phyloP scores from a whole-genome alignment of 768 basidiomycete genomes.

The Kwoniella sp. region DNA sequence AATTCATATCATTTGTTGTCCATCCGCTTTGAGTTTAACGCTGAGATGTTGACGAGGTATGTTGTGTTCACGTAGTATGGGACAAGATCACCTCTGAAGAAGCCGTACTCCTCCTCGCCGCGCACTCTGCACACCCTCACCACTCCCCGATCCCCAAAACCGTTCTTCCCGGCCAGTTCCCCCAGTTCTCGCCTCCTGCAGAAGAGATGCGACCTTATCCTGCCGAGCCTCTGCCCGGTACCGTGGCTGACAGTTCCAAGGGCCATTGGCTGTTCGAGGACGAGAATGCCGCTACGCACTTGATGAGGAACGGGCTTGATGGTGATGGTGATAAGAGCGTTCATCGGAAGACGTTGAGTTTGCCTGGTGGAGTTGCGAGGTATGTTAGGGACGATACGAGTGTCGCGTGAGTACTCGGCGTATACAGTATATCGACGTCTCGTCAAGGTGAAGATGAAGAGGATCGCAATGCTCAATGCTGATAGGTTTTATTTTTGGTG shows the following conservation, averaged over 20 bases:
- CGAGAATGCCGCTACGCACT: conserved; percentile 33
- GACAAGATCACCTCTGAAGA: conserved; percentile 35
- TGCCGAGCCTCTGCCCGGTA: conserved; percentile 11
- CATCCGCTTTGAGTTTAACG: too few species aligned
- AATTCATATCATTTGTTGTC: too few species aligned
- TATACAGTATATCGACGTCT: too few species aligned
- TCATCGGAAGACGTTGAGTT: conserved; percentile 28
- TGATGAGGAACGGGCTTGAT: conserved; percentile 33
- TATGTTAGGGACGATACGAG: conserved; percentile 37
- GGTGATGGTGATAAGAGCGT: conserved; percentile 22
- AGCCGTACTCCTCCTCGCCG: conserved; percentile 27
- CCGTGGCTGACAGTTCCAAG: neutral
- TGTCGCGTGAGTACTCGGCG: conserved; percentile 34
- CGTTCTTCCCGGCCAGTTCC: conserved; percentile 4
- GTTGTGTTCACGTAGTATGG: conserved; percentile 37
- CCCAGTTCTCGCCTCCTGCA: neutral
- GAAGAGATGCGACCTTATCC: conserved; percentile 1
- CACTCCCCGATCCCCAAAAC: conserved; percentile 19
- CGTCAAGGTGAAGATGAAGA: too few species aligned
- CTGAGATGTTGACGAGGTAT: too few species aligned
- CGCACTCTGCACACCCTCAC: conserved; percentile 11
- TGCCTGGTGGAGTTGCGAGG: conserved; percentile 17
- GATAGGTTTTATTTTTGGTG: too few species aligned
- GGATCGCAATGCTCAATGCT: too few species aligned
- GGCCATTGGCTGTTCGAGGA: conserved; percentile 32